phyloP scores from a whole-genome alignment of 257 asterid genomes.

The Solanum paucissectum region DNA sequence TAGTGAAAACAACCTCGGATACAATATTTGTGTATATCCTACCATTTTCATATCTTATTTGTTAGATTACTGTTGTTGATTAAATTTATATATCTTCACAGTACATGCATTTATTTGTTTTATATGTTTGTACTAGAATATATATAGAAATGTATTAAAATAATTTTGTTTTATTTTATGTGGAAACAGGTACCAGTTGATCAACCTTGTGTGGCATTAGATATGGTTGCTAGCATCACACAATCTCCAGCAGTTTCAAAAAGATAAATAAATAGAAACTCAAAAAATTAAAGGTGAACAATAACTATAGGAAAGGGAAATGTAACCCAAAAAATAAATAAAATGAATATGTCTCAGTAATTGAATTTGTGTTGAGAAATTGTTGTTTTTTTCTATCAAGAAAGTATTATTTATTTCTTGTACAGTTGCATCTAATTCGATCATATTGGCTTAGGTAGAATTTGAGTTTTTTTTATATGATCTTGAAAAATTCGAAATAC shows the following conservation, averaged over 20 bases:
- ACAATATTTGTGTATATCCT: no score
- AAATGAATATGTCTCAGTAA: neutral
- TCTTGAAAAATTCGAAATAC: neutral
- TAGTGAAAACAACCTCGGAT: rapidly evolving
- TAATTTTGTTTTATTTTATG: neutral
- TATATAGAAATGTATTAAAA: neutral
- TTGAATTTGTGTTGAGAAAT: neutral
- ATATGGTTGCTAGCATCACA: conserved; percentile 3
- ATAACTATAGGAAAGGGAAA: neutral
- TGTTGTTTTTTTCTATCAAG: neutral
- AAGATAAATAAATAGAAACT: neutral
- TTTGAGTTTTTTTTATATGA: no score
- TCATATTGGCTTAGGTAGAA: neutral
- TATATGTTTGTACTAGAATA: neutral
- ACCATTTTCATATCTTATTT: neutral
- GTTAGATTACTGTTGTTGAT: neutral
- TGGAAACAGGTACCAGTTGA: conserved; percentile 32
- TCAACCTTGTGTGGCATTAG: conserved; percentile 28
- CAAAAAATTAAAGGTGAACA: neutral
- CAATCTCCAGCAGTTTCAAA: conserved; percentile 2
- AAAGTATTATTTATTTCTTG: neutral
- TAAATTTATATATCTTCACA: neutral
- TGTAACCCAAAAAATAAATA: neutral
- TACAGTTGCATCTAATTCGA: neutral
- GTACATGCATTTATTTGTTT: neutral